A percentile compares a stretch with the other conserved stretches of the same genome.
Evolutionary conservation across 306 rosid genomes (phyloP).

Genomic region (Oxytropis ochrocephala): DNA sequence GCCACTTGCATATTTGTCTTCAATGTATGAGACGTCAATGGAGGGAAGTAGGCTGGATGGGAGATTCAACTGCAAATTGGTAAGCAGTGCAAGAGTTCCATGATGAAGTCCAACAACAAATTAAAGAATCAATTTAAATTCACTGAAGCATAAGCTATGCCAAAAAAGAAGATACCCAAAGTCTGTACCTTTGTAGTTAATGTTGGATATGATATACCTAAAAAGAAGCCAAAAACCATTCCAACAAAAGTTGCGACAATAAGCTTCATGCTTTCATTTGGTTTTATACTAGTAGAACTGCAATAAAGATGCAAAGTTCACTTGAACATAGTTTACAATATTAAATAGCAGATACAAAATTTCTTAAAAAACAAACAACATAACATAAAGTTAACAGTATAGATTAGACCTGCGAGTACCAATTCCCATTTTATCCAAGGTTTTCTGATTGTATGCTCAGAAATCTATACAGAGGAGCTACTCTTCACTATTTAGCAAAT

Average conservation of each 20-base stretch:
- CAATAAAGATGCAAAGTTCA: slow-evolving; percentile 33
- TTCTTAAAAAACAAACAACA: neutral
- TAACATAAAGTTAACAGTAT: slow-evolving; percentile 8
- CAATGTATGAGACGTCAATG: slow-evolving; percentile 43
- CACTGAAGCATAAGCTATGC: neutral
- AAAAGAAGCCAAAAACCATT: slow-evolving; percentile 76
- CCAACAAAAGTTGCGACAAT: slow-evolving; percentile 76
- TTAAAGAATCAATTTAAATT: slow-evolving; percentile 1
- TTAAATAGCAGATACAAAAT: slow-evolving; percentile 6
- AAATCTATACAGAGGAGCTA: slow-evolving; percentile 33
- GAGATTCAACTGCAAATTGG: slow-evolving; percentile 65
- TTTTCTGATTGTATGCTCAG: slow-evolving; percentile 34
- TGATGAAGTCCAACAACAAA: slow-evolving; percentile 16
- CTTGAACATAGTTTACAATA: neutral
- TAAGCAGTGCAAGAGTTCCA: slow-evolving; percentile 6
- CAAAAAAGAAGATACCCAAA: slow-evolving; percentile 6
- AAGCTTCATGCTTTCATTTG: slow-evolving; percentile 80
- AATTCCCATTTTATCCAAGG: slow-evolving; percentile 70
- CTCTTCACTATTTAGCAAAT: slow-evolving; percentile 39
- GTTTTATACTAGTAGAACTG: slow-evolving; percentile 69
- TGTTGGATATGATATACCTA: slow-evolving; percentile 80
- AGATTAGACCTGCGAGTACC: slow-evolving; percentile 63
- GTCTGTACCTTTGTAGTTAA: slow-evolving; percentile 68
- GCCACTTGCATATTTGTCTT: slow-evolving; percentile 38
- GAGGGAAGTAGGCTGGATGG: slow-evolving; percentile 61